Evolutionary conservation across 139 green algal genomes (phyloP).

Genomic region (Closterium sp.): DNA sequence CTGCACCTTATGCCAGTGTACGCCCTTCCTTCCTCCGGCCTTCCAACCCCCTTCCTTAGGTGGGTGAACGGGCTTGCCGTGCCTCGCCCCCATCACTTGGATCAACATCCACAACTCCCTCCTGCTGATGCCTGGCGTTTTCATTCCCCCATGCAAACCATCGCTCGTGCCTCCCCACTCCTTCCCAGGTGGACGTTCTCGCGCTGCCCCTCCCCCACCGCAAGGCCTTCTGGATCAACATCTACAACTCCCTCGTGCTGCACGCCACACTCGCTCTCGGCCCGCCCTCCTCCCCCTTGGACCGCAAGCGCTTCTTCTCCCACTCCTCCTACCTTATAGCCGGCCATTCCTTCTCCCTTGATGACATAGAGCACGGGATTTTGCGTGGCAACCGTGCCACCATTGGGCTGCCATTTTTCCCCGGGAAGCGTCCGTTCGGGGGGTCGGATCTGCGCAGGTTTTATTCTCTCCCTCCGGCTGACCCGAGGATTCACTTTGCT

Average conservation of each 20-base stretch:
- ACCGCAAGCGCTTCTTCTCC: constrained; percentile 54
- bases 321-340: constrained; percentile 69
- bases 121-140: too few species aligned
- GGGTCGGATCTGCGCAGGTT: constrained; percentile 49
- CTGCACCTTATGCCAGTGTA: too few species aligned
- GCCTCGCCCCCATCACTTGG: too few species aligned
- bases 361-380: constrained; percentile 95
- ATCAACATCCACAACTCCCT: too few species aligned
- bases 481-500: constrained; percentile 93
- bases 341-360: constrained; percentile 65
- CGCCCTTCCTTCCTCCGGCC: too few species aligned
- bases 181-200: constrained; percentile 50
- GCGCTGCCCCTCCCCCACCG: constrained; percentile 63
- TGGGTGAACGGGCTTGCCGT: too few species aligned
- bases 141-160: not conserved
- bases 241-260: constrained; percentile 89
- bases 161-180: not conserved
- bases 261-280: constrained; percentile 64
- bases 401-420: constrained; percentile 30
- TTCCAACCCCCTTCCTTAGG: too few species aligned
- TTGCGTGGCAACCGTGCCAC: constrained; percentile 75
- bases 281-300: constrained; percentile 19
- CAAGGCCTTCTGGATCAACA: constrained; percentile 89
- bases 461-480: constrained; percentile 52
- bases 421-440: constrained; percentile 47